Base-by-base conservation (phyloP, 345 rosid species). In the Hypericum perforatum region DNA sequence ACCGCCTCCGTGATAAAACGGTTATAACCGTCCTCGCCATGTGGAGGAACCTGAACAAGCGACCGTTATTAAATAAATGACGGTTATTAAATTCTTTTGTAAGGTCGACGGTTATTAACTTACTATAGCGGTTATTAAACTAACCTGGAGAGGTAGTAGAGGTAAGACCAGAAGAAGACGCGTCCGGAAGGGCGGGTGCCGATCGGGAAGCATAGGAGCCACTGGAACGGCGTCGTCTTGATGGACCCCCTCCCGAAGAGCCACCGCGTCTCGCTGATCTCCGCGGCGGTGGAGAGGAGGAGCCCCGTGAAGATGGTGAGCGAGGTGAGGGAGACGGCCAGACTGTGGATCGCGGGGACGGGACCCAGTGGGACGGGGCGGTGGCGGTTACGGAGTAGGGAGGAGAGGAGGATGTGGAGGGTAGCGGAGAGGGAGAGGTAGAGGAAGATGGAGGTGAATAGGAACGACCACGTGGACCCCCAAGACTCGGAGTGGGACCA, bases 81-180 rank as follows among this genome's bases (percentile, higher is more conserved):
- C n/a, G n/a, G n/a, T n/a, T n/a, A n/a, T n/a, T n/a, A n/a, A n/a
- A n/a, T n/a, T n/a, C n/a, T n/a, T n/a, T n/a, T n/a, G n/a, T n/a
- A n/a, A n/a, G n/a, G n/a, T n/a, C n/a, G n/a, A n/a, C n/a, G n/a
- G n/a, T n/a, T n/a, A n/a, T n/a, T n/a, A n/a, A n/a, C n/a, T n/a
- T n/a, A n/a, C n/a, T n/a, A n/a, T n/a, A n/a, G n/a, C n/a, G n/a
- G n/a, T n/a, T n/a, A n/a, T n/a, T n/a, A n/a, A n/a, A n/a, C n/a
- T n/a, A n/a, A n/a, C n/a, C 96, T 80, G 0, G 89, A 76, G 42
- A 90, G 84, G 68, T 90, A 90, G 63, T 84, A 90, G 9, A 70
- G 64, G 67, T 90, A 90, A 0, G 97, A 90, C 97, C 97, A 90
- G 76, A 90, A 90, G 75, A 90, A 90, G 56, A 90, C 97, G 5